Conservation (phyloP, 495 filamentous ascomycete genomes). For the Xylona heveae region DNA sequence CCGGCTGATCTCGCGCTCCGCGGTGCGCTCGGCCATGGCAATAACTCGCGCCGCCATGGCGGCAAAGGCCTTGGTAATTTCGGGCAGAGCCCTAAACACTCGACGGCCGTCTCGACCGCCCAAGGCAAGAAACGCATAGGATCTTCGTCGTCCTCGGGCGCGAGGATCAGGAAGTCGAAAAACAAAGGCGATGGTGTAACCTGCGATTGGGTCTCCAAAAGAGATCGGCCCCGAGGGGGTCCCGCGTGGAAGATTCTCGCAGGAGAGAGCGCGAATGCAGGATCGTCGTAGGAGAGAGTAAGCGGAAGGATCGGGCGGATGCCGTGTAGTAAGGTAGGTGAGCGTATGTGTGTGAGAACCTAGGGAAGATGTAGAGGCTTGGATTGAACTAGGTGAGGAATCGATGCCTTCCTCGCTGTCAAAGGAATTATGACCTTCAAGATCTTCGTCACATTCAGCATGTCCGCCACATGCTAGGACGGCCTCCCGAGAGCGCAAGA, state of each 20-base stretch:
- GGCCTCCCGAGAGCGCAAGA: no score
- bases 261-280: slow-evolving; percentile 67
- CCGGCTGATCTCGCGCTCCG: slow-evolving; percentile 8
- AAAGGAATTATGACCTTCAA: no score
- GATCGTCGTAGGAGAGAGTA: slow-evolving; percentile 72
- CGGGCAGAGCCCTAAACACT: slow-evolving; percentile 53
- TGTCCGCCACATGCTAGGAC: no score
- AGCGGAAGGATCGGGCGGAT: slow-evolving; percentile 49
- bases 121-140: slow-evolving; percentile 77
- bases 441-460: no score
- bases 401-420: no score
- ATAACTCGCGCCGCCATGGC: slow-evolving; percentile 59
- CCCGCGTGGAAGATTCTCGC: slow-evolving; percentile 62
- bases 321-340: slow-evolving; percentile 71
- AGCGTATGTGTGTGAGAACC: slow-evolving; percentile 50
- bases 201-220: slow-evolving; percentile 62
- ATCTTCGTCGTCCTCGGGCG: slow-evolving; percentile 65
- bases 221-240: slow-evolving; percentile 59
- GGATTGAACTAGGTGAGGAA: no score
- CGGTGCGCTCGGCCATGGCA: slow-evolving; percentile 30
- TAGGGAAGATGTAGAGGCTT: not conserved
- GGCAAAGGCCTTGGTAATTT: slow-evolving; percentile 55
- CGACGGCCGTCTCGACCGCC: slow-evolving; percentile 45
- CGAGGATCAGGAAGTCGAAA: slow-evolving; percentile 78
- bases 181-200: slow-evolving; percentile 83